Evolutionary conservation across 1,284 basidiomycete species (phyloP), one percentile per base, ranked within the genome.

Genomic region (Leccinum variabile): DNA sequence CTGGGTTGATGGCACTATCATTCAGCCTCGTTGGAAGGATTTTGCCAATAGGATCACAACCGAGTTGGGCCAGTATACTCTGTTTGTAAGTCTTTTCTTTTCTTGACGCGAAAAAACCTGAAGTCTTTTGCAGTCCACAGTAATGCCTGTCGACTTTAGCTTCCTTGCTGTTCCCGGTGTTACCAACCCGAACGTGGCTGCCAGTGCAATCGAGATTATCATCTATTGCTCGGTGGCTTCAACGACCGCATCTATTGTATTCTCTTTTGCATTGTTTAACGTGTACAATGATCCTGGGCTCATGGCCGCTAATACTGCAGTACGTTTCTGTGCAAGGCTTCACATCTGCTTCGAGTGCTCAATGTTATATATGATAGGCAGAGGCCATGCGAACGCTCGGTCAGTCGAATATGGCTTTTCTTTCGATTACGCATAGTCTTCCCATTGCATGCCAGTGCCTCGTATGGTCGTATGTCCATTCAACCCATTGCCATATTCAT

Each of bases 11-110:
- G 60, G 61, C 10, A 72, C 54, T 2, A 69, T 73, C 10, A 65
- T 72, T 37, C 62, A 65, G 14, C 70, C 70, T 11, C 64, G 64
- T 1, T 73, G 71, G 68, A 68, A 67, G 14, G 63, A 73, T 6
- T 81, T 80, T 50, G 77, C 84, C 14, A 66, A 69, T 10, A 80
- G 78, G 57, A 67, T 86, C 33, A 78, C 76, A 16, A 67, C 69
- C 1, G 83, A 88, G 64, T 83, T 86, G 82, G 74, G 76, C 57
- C 80, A 82, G 49, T 80, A 80, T 61, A 77, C 81, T 28, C 75
- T 86, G 13, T 80, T 79, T 63, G 85, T 86, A 62, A 50, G 82
- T 73, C 6, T 4, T 1, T 2, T 9, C 46, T 6, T 14, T 14
- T 46, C 37, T 18, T 0, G 8, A 1, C 37, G 2, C 10, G 18